Conservation (phyloP, 768 basidiomycete genomes). For the Favolaschia claudopus region DNA sequence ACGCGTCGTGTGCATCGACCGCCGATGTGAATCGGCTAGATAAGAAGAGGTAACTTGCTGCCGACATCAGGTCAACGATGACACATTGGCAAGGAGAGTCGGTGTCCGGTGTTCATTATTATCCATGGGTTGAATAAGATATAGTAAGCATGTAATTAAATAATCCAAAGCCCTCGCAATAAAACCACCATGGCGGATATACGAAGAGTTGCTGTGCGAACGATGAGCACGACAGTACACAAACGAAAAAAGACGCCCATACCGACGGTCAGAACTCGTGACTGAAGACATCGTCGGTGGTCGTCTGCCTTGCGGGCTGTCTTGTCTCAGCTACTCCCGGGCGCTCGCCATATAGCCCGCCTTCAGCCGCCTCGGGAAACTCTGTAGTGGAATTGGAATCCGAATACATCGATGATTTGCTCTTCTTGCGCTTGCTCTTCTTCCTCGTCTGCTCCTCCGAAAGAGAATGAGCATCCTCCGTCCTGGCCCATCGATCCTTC, state of each 20-base stretch:
- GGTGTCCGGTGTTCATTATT: too few species aligned
- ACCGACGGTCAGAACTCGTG: slow-evolving; percentile 66
- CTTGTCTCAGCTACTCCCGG: slow-evolving; percentile 25
- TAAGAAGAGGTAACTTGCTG: too few species aligned
- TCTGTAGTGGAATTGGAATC: slow-evolving; percentile 53
- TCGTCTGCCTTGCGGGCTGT: slow-evolving; percentile 27
- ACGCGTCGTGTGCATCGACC: slow-evolving; percentile 2
- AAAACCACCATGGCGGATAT: too few species aligned
- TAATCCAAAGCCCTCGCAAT: too few species aligned
- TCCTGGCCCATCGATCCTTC: slow-evolving; percentile 89
- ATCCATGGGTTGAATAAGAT: too few species aligned
- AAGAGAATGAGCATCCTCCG: slow-evolving; percentile 81
- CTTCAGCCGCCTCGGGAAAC: slow-evolving; percentile 77
- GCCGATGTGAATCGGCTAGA: not conserved
- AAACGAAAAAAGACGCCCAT: not conserved
- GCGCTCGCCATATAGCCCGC: slow-evolving; percentile 65
- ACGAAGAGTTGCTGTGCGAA: too few species aligned
- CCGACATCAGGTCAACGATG: too few species aligned
- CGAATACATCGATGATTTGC: slow-evolving; percentile 49
- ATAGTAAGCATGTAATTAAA: not conserved
- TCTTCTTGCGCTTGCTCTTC: slow-evolving; percentile 70
- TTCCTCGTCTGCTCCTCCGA: slow-evolving; percentile 52
- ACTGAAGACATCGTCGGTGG: slow-evolving; percentile 62
- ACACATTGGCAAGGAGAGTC: too few species aligned
- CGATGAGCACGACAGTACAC: too few species aligned